These are phyloP conservation scores for Fragaria iinumae DNA, from an alignment of 306 rosid genomes.

Conservation along the genomic window DNA sequence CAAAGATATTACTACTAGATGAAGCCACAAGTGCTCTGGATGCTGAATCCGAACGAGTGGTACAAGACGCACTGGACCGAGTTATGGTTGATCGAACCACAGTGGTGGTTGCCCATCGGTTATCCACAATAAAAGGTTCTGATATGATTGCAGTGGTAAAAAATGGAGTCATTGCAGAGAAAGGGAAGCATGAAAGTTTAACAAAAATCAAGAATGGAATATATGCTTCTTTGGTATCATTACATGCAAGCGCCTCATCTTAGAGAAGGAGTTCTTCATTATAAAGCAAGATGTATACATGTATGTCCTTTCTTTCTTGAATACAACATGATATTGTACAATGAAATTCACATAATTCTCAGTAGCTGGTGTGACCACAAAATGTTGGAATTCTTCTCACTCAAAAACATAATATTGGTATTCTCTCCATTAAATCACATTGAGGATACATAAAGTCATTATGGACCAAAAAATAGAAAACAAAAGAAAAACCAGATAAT, in stretches of 20 bases:
- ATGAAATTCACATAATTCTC: too few species aligned
- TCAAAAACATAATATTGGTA: too few species aligned
- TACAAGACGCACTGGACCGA: constrained; percentile 66
- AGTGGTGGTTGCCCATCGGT: constrained; percentile 64
- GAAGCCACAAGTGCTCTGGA: constrained; percentile 89
- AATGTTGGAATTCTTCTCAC: too few species aligned
- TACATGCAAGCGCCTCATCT: constrained; percentile 42
- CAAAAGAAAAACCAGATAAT: too few species aligned
- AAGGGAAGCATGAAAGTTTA: constrained; percentile 64
- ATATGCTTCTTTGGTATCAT: constrained; percentile 64
- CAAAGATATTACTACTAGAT: constrained; percentile 60
- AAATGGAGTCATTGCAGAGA: constrained; percentile 63
- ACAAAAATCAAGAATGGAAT: constrained; percentile 48
- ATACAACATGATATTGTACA: too few species aligned
- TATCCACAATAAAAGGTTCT: constrained; percentile 61
- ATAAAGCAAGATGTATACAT: too few species aligned
- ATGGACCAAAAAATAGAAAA: too few species aligned
- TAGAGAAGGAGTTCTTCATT: constrained; percentile 4
- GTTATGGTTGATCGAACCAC: constrained; percentile 64
- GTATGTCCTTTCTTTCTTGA: too few species aligned
- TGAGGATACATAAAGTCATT: too few species aligned
- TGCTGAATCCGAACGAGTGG: constrained; percentile 70
- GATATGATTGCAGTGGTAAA: constrained; percentile 64
- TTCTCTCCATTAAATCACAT: too few species aligned
- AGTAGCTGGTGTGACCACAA: too few species aligned